Conservation (phyloP, 2,329 filamentous ascomycete genomes). For the Colletotrichum viniferum region DNA sequence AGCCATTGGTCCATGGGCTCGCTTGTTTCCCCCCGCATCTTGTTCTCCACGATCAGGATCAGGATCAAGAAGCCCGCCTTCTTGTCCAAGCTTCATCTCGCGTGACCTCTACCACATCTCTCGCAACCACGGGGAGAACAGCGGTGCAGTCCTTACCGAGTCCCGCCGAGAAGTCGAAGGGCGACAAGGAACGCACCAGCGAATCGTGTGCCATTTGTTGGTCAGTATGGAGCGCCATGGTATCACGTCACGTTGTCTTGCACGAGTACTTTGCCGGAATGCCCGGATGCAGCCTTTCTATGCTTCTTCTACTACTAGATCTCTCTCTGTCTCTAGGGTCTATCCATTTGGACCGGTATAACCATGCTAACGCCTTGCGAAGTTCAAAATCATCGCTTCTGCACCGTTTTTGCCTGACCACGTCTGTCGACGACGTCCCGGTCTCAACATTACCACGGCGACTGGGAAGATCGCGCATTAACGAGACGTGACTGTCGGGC, state of each 20-base stretch:
- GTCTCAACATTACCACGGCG: not conserved
- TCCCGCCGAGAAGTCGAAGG: not conserved
- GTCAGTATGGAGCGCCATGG: not conserved
- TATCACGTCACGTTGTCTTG: not conserved
- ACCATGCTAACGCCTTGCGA: conserved; percentile 17
- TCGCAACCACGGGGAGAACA: not conserved
- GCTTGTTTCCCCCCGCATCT: conserved; percentile 13
- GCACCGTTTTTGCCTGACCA: not conserved
- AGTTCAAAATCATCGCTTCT: not conserved
- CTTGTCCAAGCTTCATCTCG: not conserved
- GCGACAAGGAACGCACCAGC: not conserved
- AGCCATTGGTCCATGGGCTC: not conserved
- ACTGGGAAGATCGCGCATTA: not conserved
- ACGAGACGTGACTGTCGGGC: not conserved
- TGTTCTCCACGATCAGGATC: not conserved
- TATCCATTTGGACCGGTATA: not conserved
- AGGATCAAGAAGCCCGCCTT: not conserved
- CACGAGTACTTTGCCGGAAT: not conserved
- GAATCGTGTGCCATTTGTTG: not conserved
- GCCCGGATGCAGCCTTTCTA: conserved; percentile 2
- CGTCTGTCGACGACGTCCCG: not conserved
- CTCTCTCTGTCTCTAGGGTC: conserved; percentile 3
- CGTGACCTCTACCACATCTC: not conserved
- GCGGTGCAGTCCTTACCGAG: not conserved
- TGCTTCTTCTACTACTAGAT: not conserved